Base-by-base conservation (phyloP, 1,284 basidiomycete genomes). In the Gastroboletus turbinatus region DNA sequence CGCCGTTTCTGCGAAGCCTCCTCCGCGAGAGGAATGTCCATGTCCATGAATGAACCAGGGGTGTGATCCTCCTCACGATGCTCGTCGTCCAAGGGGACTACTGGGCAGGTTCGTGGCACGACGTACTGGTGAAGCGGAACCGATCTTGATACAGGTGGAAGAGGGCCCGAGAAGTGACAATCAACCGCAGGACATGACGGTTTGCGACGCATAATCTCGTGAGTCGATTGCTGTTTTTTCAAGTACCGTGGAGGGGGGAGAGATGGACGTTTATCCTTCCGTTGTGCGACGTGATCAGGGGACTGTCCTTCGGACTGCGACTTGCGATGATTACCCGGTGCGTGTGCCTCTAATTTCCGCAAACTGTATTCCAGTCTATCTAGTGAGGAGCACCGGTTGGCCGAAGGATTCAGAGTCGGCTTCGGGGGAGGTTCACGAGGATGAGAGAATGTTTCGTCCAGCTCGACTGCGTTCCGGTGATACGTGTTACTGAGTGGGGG, bases 31-130 rank as follows among this genome's bases (percentile, higher is more conserved):
- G 65, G 59, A 54, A 66, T 56, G 32, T 73, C 72, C 68, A 70
- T 70, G 27, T 70, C 68, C 70, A 70, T 73, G 56, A 70, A 70
- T 5, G 68, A 70, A 29, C 51, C 44, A 2, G 67, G 68, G 4
- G 55, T 57, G 27, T 29, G 51, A 45, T 53, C 43, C 36, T 50
- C 49, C 13, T 55, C 46, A 17, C 17, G 32, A 32, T 14, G 36
- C 19, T 46, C 45, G 36, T 58, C 46, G 35, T 54, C 47, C 40
- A 48, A 42, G 19, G 51, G 25, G 8, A 27, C 47, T 4, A 21
- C 27, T 14, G 51, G 32, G 13, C 5, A 48, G 25, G 36, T 42
- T 10, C 7, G 49, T 6, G 53, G 50, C 19, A 44, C 19, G 47
- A 46, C 44, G 9, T 39, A 13, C 23, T 42, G 52, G 29, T 8